A percentile compares a stretch with the other conserved stretches of the same genome.
Evolutionary conservation across 1,284 basidiomycete genomes (phyloP).

Genomic region (Boletus chippewaensis): DNA sequence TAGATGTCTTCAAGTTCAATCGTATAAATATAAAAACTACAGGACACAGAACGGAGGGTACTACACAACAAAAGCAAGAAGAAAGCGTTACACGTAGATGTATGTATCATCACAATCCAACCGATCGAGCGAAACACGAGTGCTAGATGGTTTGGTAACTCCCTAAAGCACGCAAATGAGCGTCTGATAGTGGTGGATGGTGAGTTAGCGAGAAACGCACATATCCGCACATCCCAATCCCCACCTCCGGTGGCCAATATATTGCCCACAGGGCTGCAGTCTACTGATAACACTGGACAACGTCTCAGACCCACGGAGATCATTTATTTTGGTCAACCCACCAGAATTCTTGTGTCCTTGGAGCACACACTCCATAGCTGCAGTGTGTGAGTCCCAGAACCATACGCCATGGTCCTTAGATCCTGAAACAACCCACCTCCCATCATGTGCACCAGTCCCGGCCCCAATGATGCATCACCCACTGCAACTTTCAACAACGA

Average conservation of each 20-base stretch:
- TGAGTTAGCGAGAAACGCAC: conserved; percentile 37
- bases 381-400: conserved; percentile 79
- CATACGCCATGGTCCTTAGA: conserved; percentile 87
- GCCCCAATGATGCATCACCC: too few relatives aligned
- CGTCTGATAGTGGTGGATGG: background rate
- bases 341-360: conserved; percentile 88
- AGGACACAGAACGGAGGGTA: conserved; percentile 13
- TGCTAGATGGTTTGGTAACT: conserved; percentile 28
- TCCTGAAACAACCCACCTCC: conserved; percentile 83
- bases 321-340: conserved; percentile 21
- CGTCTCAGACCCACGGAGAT: conserved; percentile 14
- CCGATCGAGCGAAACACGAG: conserved; percentile 2
- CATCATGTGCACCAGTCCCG: conserved; percentile 47
- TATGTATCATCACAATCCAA: conserved; percentile 9
- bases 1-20: too few relatives aligned
- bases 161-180: conserved; percentile 14
- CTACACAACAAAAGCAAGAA: conserved; percentile 28
- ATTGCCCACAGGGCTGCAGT: conserved; percentile 68
- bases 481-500: too few relatives aligned
- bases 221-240: conserved; percentile 78
- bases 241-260: conserved; percentile 83
- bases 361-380: conserved; percentile 74
- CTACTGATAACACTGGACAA: conserved; percentile 72
- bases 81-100: conserved; percentile 22
- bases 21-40: background rate